Evolutionary conservation across 495 filamentous ascomycete genomes (phyloP).

Genomic region (Arthonia radiata): DNA sequence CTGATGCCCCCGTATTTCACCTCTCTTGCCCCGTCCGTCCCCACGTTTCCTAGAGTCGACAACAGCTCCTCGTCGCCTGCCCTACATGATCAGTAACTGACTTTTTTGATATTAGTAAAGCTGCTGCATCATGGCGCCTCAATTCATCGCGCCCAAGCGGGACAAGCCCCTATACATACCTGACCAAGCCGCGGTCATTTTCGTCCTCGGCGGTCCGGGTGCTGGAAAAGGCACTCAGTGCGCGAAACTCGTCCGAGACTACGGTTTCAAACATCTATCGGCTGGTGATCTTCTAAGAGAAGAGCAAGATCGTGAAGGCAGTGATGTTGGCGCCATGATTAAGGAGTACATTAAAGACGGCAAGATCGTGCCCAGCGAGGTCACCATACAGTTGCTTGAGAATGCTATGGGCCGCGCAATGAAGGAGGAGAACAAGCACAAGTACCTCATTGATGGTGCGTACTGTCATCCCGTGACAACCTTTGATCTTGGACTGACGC

Average conservation of each 20-base stretch:
- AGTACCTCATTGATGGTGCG: conserved; percentile 63
- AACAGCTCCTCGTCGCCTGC: no score
- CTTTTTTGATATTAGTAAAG: no score
- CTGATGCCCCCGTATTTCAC: no score
- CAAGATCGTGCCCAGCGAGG: conserved; percentile 92
- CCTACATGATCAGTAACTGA: no score
- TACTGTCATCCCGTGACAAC: no score
- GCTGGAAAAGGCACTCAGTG: conserved; percentile 76
- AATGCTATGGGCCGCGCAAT: conserved; percentile 58
- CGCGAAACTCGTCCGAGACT: conserved; percentile 64
- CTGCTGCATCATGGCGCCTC: conserved; percentile 9
- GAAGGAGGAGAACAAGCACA: conserved; percentile 16
- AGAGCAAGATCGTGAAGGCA: conserved; percentile 67
- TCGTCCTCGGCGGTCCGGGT: conserved; percentile 58
- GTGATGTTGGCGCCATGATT: conserved; percentile 77
- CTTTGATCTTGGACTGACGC: no score
- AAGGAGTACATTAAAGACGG: conserved; percentile 74
- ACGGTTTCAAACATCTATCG: conserved; percentile 75
- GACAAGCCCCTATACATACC: conserved; percentile 52
- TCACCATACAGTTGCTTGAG: conserved; percentile 81
- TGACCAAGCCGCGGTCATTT: conserved; percentile 64
- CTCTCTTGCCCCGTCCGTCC: no score
- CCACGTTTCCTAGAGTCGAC: no score
- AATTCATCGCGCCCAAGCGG: conserved; percentile 24
- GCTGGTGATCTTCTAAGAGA: conserved; percentile 85